These are phyloP conservation scores for Apophysomyces variabilis DNA, from an alignment of 371 early-diverging fungal genomes.

Conservation along the genomic window DNA sequence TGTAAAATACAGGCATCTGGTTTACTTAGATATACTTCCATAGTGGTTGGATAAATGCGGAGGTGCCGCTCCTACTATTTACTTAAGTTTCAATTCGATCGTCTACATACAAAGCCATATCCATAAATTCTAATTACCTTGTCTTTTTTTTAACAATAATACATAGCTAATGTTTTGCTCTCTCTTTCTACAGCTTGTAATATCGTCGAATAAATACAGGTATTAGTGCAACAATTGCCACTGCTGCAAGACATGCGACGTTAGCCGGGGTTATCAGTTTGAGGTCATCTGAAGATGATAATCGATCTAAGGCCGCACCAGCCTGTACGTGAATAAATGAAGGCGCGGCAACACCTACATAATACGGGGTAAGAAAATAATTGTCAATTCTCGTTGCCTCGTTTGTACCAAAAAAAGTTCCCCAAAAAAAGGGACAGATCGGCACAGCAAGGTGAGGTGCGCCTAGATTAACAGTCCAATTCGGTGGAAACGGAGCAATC, in stretches of 20 bases:
- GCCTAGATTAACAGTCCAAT: slow-evolving; percentile 68
- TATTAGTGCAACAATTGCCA: slow-evolving; percentile 48
- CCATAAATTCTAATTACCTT: no score
- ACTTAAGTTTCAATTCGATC: no score
- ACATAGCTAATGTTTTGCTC: no score
- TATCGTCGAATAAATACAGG: slow-evolving; percentile 47
- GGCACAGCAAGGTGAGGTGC: slow-evolving; percentile 67
- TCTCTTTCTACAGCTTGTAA: slow-evolving; percentile 25
- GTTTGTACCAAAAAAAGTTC: slow-evolving; percentile 53
- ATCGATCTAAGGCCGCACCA: slow-evolving; percentile 61
- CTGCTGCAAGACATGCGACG: slow-evolving; percentile 43
- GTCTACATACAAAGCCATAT: no score
- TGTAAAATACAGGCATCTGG: no score
- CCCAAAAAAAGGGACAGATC: slow-evolving; percentile 57
- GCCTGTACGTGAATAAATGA: slow-evolving; percentile 73
- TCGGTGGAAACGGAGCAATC: slow-evolving; percentile 66
- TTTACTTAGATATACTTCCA: no score
- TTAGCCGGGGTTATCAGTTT: slow-evolving; percentile 48
- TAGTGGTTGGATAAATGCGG: no score
- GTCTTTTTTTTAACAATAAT: no score
- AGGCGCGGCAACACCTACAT: slow-evolving; percentile 57
- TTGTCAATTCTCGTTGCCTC: neutral
- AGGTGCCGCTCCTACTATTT: no score
- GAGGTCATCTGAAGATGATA: slow-evolving; percentile 59
- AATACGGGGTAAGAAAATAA: neutral